Conservation (phyloP, 2,329 filamentous ascomycete genomes). For the Fusarium bactridioides region DNA sequence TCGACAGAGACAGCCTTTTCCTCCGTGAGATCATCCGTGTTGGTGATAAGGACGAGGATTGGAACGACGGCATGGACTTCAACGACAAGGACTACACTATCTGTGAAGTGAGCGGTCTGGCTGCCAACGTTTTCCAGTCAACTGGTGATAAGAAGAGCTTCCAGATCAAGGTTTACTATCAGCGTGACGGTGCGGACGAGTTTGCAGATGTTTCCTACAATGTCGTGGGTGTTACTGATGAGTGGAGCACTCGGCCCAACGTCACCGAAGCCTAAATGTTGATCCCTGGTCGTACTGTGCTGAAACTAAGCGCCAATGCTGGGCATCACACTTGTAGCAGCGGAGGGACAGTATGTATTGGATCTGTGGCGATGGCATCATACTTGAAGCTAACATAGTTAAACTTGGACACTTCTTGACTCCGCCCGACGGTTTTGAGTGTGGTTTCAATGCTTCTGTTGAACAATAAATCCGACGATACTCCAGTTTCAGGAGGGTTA, state of each 20-base stretch:
- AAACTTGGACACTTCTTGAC: neutral
- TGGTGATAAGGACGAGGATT: neutral
- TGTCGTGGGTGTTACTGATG: neutral
- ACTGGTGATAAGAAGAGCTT: neutral
- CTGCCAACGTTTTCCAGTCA: neutral
- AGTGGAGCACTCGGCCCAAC: neutral
- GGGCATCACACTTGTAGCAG: neutral
- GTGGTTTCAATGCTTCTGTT: neutral
- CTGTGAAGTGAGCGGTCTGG: neutral
- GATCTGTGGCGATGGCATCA: neutral
- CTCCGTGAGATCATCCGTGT: neutral
- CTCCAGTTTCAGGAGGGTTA: neutral
- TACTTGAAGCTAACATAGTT: neutral
- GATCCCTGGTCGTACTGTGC: no score
- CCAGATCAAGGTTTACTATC: neutral
- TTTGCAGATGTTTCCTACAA: neutral
- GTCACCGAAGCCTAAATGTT: neutral
- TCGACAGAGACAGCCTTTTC: neutral
- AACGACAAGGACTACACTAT: neutral
- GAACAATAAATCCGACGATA: neutral
- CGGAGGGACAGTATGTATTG: neutral
- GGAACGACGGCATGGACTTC: neutral
- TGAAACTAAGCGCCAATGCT: fast-evolving
- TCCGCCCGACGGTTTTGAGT: fast-evolving
- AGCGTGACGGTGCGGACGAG: neutral